Base-by-base conservation (phyloP, 306 rosid genomes). In the Gastrolobium bilobum region DNA sequence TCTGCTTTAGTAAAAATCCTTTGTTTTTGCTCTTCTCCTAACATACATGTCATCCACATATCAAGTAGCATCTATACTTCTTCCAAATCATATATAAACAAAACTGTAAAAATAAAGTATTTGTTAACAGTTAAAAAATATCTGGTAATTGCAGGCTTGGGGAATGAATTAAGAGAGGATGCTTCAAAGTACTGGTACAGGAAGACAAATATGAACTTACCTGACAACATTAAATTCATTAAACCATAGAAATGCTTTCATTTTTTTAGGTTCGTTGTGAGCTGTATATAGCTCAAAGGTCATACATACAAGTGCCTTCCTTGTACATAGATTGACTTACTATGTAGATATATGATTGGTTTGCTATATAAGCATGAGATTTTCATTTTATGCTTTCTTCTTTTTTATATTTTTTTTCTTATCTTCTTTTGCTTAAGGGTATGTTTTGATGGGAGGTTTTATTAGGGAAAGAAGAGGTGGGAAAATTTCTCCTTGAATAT, bases 111-210 rank as follows among this genome's bases (percentile, higher is more conserved):
- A 11, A 7, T 60, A 47, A 60, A 61, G 43, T 43, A 68, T 38
- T 46, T 60, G 13, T 44, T 54, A 34, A 79, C 29, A 71, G 43
- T 47, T 51, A 7, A 58, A 59, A 35, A 63, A 35, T 51, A 15
- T 83, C 13, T 70, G 72, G 40, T 81, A 62, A 69, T 77, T 88
- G 90, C 96, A 93, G 98, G 94, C 93, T 54, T 89, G 98, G 98
- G 88, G 83, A 83, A 72, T 91, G 62, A 87, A 77, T 86, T 93
- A 77, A 79, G 82, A 74, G 71, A 79, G 66, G 85, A 73, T 40
- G 54, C 39, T 39, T 39, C 61, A 35, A 11, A 51, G 73, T 71
- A 7, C 72, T 52, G 85, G 71, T 64, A 65, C 72, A 53, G 38
- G 70, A 82, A 56, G 62, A 52, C 72, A 62, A 8, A 73, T 26